Evolutionary conservation across 169 alveolate species (phyloP).

Genomic region (Theileria sp.): DNA sequence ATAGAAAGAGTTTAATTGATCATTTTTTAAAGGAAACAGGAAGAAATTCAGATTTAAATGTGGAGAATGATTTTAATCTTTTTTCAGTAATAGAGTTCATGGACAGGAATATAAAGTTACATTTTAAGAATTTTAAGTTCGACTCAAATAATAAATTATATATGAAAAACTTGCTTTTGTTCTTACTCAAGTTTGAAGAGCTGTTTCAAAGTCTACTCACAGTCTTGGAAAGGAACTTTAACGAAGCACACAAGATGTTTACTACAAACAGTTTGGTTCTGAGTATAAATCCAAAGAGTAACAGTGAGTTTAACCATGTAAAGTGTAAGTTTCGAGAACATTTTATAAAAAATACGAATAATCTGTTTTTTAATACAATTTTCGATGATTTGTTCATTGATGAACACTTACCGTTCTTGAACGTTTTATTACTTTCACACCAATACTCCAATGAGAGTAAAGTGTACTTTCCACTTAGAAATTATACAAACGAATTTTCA

Average conservation of each 20-base stretch:
- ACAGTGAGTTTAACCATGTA: background rate
- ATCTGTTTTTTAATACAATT: background rate
- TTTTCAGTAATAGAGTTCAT: constrained; percentile 6
- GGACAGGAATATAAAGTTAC: constrained; percentile 9
- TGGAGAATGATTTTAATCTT: background rate
- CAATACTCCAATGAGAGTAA: background rate
- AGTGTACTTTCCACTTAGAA: background rate
- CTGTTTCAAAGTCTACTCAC: background rate
- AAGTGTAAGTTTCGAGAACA: background rate
- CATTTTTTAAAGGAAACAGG: background rate
- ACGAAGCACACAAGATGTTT: background rate
- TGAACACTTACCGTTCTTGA: constrained; percentile 7
- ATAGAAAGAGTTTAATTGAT: background rate
- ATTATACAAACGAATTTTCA: background rate
- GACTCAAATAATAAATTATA: background rate
- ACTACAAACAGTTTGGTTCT: background rate
- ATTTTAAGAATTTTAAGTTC: constrained; percentile 6
- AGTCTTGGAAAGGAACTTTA: constrained; percentile 14
- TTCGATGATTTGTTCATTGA: background rate
- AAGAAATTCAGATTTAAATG: background rate
- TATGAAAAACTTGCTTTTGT: constrained; percentile 1
- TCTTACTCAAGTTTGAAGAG: background rate
- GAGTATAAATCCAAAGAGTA: background rate
- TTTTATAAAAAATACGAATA: background rate
- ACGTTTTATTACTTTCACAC: constrained; percentile 1